These are phyloP conservation scores for Yarrowia galli DNA, from an alignment of 1,139 yeast genomes.

Conservation along the genomic window DNA sequence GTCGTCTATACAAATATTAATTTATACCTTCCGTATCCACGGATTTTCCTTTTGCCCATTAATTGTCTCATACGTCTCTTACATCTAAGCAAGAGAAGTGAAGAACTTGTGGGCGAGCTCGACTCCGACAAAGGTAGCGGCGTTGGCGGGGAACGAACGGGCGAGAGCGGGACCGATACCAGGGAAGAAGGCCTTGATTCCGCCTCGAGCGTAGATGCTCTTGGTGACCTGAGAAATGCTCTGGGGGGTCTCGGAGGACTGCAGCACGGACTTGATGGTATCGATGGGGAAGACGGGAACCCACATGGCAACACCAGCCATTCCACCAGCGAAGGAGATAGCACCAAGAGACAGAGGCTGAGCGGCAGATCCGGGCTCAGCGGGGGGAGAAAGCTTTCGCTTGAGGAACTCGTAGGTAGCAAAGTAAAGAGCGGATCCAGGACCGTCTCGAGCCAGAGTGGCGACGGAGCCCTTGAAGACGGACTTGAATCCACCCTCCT, in stretches of 20 bases:
- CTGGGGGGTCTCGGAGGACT: slow-evolving; percentile 65
- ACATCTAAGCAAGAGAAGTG: slow-evolving; percentile 37
- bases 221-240: slow-evolving; percentile 72
- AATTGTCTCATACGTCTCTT: neutral
- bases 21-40: slow-evolving; percentile 20
- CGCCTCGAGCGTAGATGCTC: slow-evolving; percentile 71
- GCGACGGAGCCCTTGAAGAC: slow-evolving; percentile 91
- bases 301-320: slow-evolving; percentile 98
- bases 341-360: slow-evolving; percentile 66
- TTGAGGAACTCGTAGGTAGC: slow-evolving; percentile 91
- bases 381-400: slow-evolving; percentile 62
- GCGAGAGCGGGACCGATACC: slow-evolving; percentile 96
- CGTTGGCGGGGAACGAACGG: slow-evolving; percentile 97
- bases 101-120: slow-evolving; percentile 82
- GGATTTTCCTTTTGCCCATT: neutral
- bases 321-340: slow-evolving; percentile 89
- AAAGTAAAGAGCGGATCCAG: slow-evolving; percentile 96
- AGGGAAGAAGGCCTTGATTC: slow-evolving; percentile 93
- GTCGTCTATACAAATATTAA: slow-evolving; percentile 8
- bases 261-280: slow-evolving; percentile 88
- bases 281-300: slow-evolving; percentile 94
- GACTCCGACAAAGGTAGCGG: slow-evolving; percentile 96
- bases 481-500: slow-evolving; percentile 83
- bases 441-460: slow-evolving; percentile 95
- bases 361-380: slow-evolving; percentile 50